These are phyloP conservation scores for Russula ochroleuca DNA, from an alignment of 768 basidiomycete species.

Conservation along the genomic window DNA sequence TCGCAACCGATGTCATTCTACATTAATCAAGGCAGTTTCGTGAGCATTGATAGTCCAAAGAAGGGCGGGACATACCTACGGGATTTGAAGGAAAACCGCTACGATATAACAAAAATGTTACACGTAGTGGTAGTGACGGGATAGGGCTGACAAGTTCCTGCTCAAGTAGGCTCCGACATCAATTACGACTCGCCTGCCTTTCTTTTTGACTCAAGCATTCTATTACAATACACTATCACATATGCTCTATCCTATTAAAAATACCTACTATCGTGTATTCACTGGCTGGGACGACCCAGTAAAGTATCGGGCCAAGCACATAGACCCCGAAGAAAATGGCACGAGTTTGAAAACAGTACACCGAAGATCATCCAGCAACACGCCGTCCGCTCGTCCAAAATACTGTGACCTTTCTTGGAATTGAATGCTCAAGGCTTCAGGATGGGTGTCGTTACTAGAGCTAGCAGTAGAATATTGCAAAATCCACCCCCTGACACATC, in stretches of 20 bases:
- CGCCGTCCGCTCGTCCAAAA: neutral
- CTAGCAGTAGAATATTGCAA: neutral
- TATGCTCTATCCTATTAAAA: conserved; percentile 6
- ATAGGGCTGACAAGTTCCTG: conserved; percentile 25
- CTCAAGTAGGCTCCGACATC: conserved; percentile 7
- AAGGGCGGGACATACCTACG: neutral
- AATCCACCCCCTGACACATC: neutral
- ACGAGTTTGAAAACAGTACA: conserved; percentile 6
- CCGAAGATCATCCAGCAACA: neutral
- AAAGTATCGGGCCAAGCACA: neutral
- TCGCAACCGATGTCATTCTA: conserved; percentile 67
- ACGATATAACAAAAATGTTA: conserved; percentile 20
- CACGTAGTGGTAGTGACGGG: conserved; percentile 24
- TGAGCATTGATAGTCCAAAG: neutral
- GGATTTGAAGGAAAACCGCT: conserved; percentile 13
- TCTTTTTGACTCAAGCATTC: conserved; percentile 18
- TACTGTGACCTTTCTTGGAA: neutral
- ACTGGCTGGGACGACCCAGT: neutral
- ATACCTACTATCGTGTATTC: neutral
- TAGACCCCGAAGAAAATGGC: conserved; percentile 15
- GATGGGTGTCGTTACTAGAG: neutral
- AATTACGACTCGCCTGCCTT: conserved; percentile 3
- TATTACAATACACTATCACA: conserved; percentile 7
- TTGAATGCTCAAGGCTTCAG: too few species aligned
- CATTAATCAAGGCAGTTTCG: neutral